Conservation (phyloP, 768 basidiomycete genomes). For the Leccinum pellstonianum region DNA sequence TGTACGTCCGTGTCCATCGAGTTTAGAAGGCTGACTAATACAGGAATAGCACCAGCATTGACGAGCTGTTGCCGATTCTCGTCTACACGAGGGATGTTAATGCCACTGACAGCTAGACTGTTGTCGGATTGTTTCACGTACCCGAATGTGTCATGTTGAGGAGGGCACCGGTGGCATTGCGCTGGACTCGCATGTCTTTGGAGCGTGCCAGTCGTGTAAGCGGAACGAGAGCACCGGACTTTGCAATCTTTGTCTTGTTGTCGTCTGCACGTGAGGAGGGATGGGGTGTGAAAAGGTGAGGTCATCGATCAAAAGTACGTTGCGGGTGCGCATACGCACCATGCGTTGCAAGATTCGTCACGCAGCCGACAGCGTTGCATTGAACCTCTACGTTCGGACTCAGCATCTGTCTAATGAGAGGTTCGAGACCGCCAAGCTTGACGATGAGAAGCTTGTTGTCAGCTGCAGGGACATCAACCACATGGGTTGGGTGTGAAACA, state of each 20-base stretch:
- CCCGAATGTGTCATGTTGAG: conserved; percentile 99
- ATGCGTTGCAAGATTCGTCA: conserved; percentile 97
- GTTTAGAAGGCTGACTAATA: conserved; percentile 90
- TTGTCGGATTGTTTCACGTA: conserved; percentile 34
- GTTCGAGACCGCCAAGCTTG: conserved; percentile 95
- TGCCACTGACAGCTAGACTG: background rate
- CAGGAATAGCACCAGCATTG: conserved; percentile 97
- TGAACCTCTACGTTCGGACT: conserved; percentile 99
- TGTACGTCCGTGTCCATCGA: conserved; percentile 99
- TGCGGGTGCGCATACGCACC: conserved; percentile 49
- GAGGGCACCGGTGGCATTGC: conserved; percentile 96
- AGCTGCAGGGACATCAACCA: conserved; percentile 46
- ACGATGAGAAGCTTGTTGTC: conserved; percentile 99
- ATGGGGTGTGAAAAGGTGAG: conserved; percentile 6
- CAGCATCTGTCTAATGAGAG: conserved; percentile 97
- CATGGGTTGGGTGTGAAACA: conserved; percentile 14
- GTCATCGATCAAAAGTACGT: conserved; percentile 1
- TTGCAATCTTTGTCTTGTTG: conserved; percentile 99
- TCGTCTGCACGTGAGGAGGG: conserved; percentile 60
- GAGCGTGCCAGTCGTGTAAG: conserved; percentile 93
- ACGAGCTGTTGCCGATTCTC: conserved; percentile 99
- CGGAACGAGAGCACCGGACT: conserved; percentile 97
- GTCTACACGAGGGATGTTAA: conserved; percentile 48
- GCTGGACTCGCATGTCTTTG: conserved; percentile 98
- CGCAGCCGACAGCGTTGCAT: conserved; percentile 99